phyloP scores from a whole-genome alignment of 2,329 filamentous ascomycete genomes.

The Diaporthe humulicola region DNA sequence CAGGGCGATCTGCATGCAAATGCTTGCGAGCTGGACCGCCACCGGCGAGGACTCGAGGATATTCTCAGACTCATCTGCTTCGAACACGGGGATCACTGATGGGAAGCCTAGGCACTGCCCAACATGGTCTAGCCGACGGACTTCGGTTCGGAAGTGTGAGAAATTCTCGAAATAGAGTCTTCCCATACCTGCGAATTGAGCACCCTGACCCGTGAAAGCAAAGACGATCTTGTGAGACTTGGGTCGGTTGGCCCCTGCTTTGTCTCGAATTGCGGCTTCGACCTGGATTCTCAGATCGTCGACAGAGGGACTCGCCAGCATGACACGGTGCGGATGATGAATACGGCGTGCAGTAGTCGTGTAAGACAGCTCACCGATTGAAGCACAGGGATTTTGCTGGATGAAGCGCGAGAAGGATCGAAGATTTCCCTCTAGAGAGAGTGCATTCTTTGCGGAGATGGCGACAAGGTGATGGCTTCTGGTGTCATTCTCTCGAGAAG shows the following conservation, averaged over 20 bases:
- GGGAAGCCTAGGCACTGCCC: conserved; percentile 64
- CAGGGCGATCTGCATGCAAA: conserved; percentile 69
- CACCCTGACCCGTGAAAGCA: conserved; percentile 69
- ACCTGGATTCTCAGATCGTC: conserved; percentile 52
- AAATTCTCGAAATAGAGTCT: conserved; percentile 53
- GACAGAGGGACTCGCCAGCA: conserved; percentile 56
- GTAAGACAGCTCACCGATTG: conserved; percentile 70
- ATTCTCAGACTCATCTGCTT: conserved; percentile 55
- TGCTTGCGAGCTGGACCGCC: conserved; percentile 66
- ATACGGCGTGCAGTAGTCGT: conserved; percentile 76
- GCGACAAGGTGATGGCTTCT: conserved; percentile 69
- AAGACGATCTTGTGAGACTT: conserved; percentile 63
- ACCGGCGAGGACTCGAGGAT: conserved; percentile 61
- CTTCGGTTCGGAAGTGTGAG: conserved; percentile 52
- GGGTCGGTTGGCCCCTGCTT: conserved; percentile 55
- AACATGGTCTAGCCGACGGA: conserved; percentile 66
- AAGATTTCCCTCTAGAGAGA: conserved; percentile 72
- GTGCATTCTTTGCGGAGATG: conserved; percentile 66
- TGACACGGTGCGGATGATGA: conserved; percentile 70
- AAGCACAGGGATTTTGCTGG: conserved; percentile 62
- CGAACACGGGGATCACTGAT: conserved; percentile 65
- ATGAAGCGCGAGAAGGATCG: conserved; percentile 67
- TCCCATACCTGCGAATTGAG: conserved; percentile 64
- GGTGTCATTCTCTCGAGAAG: conserved; percentile 56
- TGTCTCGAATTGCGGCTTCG: conserved; percentile 54